phyloP scores from a whole-genome alignment of 1,284 basidiomycete species.

The Cryptococcus sp. region DNA sequence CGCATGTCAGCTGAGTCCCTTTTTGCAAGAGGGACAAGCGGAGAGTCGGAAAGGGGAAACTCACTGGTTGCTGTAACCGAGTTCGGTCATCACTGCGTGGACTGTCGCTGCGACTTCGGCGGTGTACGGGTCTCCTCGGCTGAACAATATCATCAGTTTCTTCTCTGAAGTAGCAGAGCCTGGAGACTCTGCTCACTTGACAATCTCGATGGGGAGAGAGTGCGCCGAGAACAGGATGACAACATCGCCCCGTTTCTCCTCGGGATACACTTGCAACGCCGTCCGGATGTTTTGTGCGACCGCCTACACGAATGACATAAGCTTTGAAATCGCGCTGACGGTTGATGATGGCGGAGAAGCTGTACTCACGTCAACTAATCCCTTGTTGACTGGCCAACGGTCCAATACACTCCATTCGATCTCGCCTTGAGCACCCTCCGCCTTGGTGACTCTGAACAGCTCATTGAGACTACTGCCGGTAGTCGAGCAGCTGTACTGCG shows the following conservation, averaged over 20 bases:
- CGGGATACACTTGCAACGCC: constrained; percentile 78
- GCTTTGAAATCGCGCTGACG: too few species aligned
- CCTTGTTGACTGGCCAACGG: constrained; percentile 93
- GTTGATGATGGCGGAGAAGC: not conserved
- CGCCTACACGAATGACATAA: constrained; percentile 59
- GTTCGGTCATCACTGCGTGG: constrained; percentile 80
- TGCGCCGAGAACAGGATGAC: constrained; percentile 97
- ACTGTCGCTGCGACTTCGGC: constrained; percentile 95
- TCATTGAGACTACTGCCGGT: constrained; percentile 97
- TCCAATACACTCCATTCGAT: constrained; percentile 98
- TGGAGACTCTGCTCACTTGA: constrained; percentile 60
- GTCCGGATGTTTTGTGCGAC: constrained; percentile 85
- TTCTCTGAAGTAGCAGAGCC: not conserved
- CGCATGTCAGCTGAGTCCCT: constrained; percentile 6
- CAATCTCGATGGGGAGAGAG: constrained; percentile 94
- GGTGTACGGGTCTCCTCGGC: constrained; percentile 96
- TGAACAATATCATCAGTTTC: too few species aligned
- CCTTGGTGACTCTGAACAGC: constrained; percentile 66
- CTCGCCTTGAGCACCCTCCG: constrained; percentile 56
- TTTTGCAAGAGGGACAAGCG: not conserved
- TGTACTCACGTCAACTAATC: constrained; percentile 79
- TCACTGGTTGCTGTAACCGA: constrained; percentile 66
- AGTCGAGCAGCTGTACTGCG: constrained; percentile 97
- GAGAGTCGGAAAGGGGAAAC: constrained; percentile 20
- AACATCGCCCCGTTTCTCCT: constrained; percentile 66